Evolutionary conservation across 805 yeast genomes (phyloP), one percentile per base, ranked within the genome.

Genomic region (Brettanomyces nanus): DNA sequence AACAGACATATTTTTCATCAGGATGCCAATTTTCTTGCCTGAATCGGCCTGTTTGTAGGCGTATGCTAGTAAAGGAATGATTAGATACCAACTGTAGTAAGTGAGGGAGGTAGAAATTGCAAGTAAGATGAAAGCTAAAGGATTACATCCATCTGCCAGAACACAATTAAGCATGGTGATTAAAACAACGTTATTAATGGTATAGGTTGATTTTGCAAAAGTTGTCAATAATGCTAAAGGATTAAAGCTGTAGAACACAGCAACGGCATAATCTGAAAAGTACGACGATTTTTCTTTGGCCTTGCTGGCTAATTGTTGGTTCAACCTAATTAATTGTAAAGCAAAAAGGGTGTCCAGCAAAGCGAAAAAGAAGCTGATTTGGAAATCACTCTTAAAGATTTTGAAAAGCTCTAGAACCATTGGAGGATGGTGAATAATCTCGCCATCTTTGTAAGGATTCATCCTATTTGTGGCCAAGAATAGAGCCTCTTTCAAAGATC

Each of bases 371-470:
- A 73, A 42, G 10, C 46, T 34, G 3, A 44, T 31, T 22, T 40
- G 40, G 20, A 38, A 42, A 4, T 25, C 28, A 3, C 45, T n/a
- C 18, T 49, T 43, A 15, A 75, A 32, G 5, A 62, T 34, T 9
- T 69, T 62, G 52, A 80, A 66, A 1, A 75, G 42, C 3, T 67
- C 61, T 26, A 85, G 68, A 18, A 90, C 51, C 15, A 87, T 53
- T 3, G 96, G 95, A 3, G 95, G 77, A 48, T 86, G 95, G 58
- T 86, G 90, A 26, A 81, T 80, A 14, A 87, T 77, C 19, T 94
- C 94, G 7, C 97, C 96, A 43, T 75, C 75, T 14, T 45, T 44
- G 51, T 86, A 90, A 6, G 86, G 76, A 33, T 77, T 69, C 36
- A 82, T 64, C 17, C 67, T 68, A 48, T 77, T 71, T 3, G 65